These are phyloP conservation scores for Scorias spongiosa DNA, from an alignment of 2,329 filamentous ascomycete genomes.

Conservation along the genomic window DNA sequence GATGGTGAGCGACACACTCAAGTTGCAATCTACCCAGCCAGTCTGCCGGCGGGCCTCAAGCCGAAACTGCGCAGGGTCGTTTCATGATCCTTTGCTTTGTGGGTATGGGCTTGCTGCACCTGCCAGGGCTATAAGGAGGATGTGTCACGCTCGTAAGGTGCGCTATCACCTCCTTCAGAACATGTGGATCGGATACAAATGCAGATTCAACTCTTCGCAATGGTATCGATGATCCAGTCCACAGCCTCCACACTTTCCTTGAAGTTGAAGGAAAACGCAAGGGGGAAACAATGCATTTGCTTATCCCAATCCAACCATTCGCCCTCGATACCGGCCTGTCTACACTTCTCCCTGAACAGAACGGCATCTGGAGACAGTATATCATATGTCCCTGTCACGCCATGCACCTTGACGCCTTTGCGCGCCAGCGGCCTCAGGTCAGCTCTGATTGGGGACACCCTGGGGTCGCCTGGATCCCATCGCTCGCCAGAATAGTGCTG, in stretches of 20 bases:
- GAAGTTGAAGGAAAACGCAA: constrained; percentile 35
- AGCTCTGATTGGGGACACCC: constrained; percentile 32
- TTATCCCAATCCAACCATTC: constrained; percentile 44
- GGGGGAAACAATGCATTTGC: constrained; percentile 45
- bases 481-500: neutral
- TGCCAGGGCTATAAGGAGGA: too few relatives aligned
- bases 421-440: constrained; percentile 26
- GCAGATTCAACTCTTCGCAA: constrained; percentile 4
- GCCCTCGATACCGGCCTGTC: constrained; percentile 29
- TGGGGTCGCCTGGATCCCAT: constrained; percentile 28
- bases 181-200: too few relatives aligned
- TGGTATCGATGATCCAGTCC: constrained; percentile 29
- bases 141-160: too few relatives aligned
- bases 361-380: constrained; percentile 39
- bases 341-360: constrained; percentile 32
- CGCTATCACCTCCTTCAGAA: too few relatives aligned
- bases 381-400: constrained; percentile 37
- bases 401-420: constrained; percentile 33
- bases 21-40: too few relatives aligned
- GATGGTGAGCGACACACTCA: too few relatives aligned
- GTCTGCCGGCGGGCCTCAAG: too few relatives aligned
- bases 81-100: too few relatives aligned
- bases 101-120: too few relatives aligned
- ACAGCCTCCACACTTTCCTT: constrained; percentile 31
- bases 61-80: too few relatives aligned